Evolutionary conservation across 257 asterid genomes (phyloP).

Genomic region (Sherardia arvensis): DNA sequence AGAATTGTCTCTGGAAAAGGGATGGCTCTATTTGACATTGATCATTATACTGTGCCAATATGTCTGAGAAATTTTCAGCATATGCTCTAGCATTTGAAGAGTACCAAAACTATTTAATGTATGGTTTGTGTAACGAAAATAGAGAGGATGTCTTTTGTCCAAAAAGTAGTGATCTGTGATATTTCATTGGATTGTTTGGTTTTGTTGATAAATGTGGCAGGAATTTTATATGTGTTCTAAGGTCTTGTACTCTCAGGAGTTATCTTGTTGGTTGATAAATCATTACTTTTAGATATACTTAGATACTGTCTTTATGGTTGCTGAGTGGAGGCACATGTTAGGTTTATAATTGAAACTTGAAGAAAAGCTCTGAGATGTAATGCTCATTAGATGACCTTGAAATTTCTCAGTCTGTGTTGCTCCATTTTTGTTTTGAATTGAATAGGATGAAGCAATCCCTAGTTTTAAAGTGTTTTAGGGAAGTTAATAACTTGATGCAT

Average conservation of each 20-base stretch:
- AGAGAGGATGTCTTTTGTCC: too few relatives aligned
- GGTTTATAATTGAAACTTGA: neutral
- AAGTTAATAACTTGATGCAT: neutral
- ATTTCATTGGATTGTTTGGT: neutral
- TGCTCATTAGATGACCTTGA: neutral
- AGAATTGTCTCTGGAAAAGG: neutral
- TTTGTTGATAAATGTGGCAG: neutral
- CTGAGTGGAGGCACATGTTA: neutral
- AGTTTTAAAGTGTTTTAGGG: neutral
- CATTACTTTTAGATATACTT: too few relatives aligned
- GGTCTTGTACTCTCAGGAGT: too few relatives aligned
- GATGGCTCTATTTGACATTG: neutral
- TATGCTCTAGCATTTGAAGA: neutral
- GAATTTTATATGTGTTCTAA: too few relatives aligned
- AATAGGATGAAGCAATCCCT: neutral
- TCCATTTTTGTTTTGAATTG: neutral
- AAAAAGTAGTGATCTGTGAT: neutral
- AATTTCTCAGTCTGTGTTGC: neutral
- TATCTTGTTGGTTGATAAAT: neutral
- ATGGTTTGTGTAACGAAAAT: neutral
- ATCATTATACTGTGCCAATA: neutral
- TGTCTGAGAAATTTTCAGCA: neutral
- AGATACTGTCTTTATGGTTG: neutral
- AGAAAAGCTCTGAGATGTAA: neutral
- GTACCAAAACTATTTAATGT: neutral